Base-by-base conservation (phyloP, 495 filamentous ascomycete genomes). In the Chaetomium fimeti region DNA sequence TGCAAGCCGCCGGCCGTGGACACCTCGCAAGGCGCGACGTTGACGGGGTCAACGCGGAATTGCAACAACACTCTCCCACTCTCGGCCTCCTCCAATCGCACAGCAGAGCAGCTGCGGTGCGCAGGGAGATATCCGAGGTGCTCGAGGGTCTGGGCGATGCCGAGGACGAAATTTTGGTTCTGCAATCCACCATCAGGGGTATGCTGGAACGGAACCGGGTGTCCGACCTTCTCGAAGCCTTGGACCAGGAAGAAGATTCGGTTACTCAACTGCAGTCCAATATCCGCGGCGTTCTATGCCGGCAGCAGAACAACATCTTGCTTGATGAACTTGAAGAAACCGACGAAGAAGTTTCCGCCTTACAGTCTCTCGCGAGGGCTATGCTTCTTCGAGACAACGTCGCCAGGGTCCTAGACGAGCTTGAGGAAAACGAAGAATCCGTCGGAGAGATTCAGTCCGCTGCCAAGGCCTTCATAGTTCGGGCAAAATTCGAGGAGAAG, bases 341-440 rank as follows among this genome's bases (percentile, higher is more conserved):
- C 60, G 79, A 80, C 18, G 71, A 77, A 13, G 84, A 88, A 64
- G 77, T 92, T 48, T 73, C 85, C 56, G 69, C 83, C 42, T 78
- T 96, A 15, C 95, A 99, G 74, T 84, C 86, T 42, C 73, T 92
- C 27, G 81, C 85, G 59, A 82, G 93, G 67, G 92, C 90, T 4
- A 90, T 96, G 84, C 77, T 94, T 28, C 78, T 92, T 20, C 86
- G 94, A 28, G 81, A 83, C 42, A 78, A 88, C 22, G 81, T 96
- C 48, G 92, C 88, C 8, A 81, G 81, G 27, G 78, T 89, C 6
- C 80, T 98, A 22, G 81, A 79, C 25, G 83, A 92, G 63, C 83
- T 99, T 1, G 91, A 96, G 32, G 87, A 87, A 42, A 83, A 93
- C 60, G 94, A 97, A 70, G 87, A 90, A 36, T 73, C 78, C 2